A percentile compares a stretch with the other conserved stretches of the same genome.
These are phyloP conservation scores for Insectozyma bohioensis DNA, from an alignment of 1,139 yeast species.

Conservation along the genomic window DNA sequence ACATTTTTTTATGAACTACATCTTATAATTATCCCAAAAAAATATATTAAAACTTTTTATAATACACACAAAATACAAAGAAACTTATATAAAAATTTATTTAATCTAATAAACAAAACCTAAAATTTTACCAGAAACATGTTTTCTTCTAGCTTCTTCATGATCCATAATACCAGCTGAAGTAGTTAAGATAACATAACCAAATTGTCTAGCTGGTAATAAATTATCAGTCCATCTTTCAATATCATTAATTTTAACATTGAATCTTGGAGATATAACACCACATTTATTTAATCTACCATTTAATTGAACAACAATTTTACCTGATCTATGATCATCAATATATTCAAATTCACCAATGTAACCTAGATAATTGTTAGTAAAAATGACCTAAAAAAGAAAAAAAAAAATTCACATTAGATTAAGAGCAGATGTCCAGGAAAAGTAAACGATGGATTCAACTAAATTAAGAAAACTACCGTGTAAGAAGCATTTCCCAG, in stretches of 20 bases:
- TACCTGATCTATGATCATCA: conserved; percentile 99
- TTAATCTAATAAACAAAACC: conserved; percentile 83
- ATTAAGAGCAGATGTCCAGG: conserved; percentile 59
- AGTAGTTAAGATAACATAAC: conserved; percentile 94
- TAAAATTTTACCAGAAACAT: conserved; percentile 96
- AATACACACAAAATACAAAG: conserved; percentile 1
- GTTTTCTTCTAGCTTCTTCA: conserved; percentile 99
- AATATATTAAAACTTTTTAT: too few relatives aligned
- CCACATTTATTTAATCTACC: conserved; percentile 99
- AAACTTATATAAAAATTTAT: conserved; percentile 3
- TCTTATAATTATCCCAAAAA: too few relatives aligned
- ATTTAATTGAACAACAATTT: conserved; percentile 93
- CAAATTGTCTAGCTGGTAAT: conserved; percentile 98
- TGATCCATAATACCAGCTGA: conserved; percentile 99
- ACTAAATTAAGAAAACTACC: conserved; percentile 29
- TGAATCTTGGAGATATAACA: conserved; percentile 97
- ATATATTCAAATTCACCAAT: conserved; percentile 98
- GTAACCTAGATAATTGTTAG: conserved; percentile 48
- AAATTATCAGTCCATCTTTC: conserved; percentile 98
- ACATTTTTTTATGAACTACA: too few relatives aligned
- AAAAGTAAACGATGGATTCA: conserved; percentile 65
- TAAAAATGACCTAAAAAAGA: background rate
- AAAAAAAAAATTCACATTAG: background rate
- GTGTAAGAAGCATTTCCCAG: conserved; percentile 80
- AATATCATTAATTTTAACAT: conserved; percentile 87